phyloP scores from a whole-genome alignment of 768 basidiomycete genomes.

The Boletellus sp. region DNA sequence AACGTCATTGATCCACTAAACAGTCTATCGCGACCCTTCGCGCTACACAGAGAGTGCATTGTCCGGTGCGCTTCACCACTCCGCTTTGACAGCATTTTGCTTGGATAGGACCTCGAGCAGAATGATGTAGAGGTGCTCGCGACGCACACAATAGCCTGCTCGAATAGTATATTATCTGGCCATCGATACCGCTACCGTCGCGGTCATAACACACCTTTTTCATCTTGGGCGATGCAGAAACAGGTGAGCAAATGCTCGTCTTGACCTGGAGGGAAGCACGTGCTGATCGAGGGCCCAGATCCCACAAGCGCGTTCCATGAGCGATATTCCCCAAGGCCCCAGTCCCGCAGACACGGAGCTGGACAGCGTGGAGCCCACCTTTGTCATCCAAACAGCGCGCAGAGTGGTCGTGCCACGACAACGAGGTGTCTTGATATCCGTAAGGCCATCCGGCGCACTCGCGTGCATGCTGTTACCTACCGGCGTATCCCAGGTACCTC shows the following conservation, averaged over 20 bases:
- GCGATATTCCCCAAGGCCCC: slow-evolving; percentile 10
- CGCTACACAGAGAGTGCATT: slow-evolving; percentile 17
- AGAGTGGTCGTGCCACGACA: slow-evolving; percentile 16
- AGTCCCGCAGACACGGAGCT: slow-evolving; percentile 1
- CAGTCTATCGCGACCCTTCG: slow-evolving; percentile 10
- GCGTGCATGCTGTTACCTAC: slow-evolving; percentile 8
- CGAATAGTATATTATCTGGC: slow-evolving; percentile 9
- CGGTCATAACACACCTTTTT: slow-evolving; percentile 24
- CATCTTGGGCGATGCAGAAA: slow-evolving; percentile 18
- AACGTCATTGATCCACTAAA: slow-evolving; percentile 20
- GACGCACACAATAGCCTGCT: slow-evolving; percentile 14
- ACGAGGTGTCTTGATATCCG: slow-evolving; percentile 23
- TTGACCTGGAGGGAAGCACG: slow-evolving; percentile 19
- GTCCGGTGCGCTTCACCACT: slow-evolving; percentile 11
- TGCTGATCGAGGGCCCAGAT: slow-evolving; percentile 25
- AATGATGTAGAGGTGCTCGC: slow-evolving; percentile 1
- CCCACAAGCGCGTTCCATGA: slow-evolving; percentile 9
- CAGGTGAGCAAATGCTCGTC: slow-evolving; percentile 17
- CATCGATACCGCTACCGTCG: slow-evolving; percentile 12
- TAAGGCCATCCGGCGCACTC: slow-evolving; percentile 1
- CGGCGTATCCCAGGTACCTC: slow-evolving; percentile 23
- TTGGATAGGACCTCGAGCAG: slow-evolving; percentile 4
- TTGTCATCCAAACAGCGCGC: slow-evolving; percentile 23
- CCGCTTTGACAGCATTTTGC: slow-evolving; percentile 20
- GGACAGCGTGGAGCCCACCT: slow-evolving; percentile 13